phyloP scores from a whole-genome alignment of 2,329 filamentous ascomycete genomes.

The Aureobasidium sp. region DNA sequence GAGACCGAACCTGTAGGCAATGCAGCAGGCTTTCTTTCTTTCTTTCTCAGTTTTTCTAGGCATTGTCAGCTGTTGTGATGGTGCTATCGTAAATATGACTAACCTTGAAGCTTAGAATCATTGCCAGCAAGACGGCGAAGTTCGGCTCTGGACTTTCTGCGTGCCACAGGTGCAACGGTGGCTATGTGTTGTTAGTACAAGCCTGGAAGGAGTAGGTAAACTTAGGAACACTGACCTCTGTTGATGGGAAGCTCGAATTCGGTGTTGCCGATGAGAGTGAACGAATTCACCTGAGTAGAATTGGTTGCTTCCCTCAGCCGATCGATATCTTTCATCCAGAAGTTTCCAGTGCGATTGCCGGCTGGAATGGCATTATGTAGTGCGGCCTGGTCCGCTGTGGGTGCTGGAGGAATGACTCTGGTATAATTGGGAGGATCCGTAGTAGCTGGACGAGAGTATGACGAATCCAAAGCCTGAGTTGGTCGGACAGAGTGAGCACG shows the following conservation, averaged over 20 bases:
- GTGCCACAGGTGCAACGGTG: conserved; percentile 33
- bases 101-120: conserved; percentile 31
- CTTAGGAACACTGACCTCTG: conserved; percentile 31
- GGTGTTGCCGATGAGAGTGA: conserved; percentile 34
- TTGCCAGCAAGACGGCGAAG: conserved; percentile 34
- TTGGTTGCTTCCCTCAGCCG: conserved; percentile 35
- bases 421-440: background rate
- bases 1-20: background rate
- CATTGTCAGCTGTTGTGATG: background rate
- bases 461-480: background rate
- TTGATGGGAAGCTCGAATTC: conserved; percentile 35
- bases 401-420: conserved; percentile 1
- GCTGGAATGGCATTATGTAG: conserved; percentile 23
- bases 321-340: conserved; percentile 34
- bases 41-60: conserved; percentile 28
- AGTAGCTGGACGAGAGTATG: background rate
- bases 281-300: conserved; percentile 35
- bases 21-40: conserved; percentile 18
- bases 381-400: conserved; percentile 19
- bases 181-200: conserved; percentile 21
- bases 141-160: conserved; percentile 39
- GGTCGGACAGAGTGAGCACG: background rate
- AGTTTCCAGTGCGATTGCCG: conserved; percentile 26
- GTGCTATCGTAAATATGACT: background rate
- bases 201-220: too few species aligned